Base-by-base conservation (phyloP, 345 rosid genomes). In the Hevea brasiliensis region DNA sequence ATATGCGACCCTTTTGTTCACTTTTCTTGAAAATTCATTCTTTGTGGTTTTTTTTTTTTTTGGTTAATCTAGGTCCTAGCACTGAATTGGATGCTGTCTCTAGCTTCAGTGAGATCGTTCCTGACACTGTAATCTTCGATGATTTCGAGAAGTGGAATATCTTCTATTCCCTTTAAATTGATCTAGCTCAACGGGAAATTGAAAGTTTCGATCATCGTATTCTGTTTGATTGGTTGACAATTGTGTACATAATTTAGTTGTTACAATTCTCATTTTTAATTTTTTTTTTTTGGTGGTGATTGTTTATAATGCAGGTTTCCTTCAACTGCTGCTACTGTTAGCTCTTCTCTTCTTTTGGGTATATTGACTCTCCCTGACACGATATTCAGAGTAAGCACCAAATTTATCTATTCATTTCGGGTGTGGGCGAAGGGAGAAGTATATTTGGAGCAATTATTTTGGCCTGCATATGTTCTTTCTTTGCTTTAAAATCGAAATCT, bases 281-380 rank as follows among this genome's bases (percentile, higher is more conserved):
- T 6, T 5, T 17, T 70, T 62, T 26, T 4, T 61, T 1, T n/a
- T n/a, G n/a, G n/a, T n/a, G n/a, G n/a, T 63, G 3, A 29, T 44
- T 8, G 54, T 50, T 55, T n/a, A 60, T 53, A 20, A 29, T 66
- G 26, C 75, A 94, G 97, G 87, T 95, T 95, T 75, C 96, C 97
- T 41, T 96, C 98, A 73, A 92, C 97, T 69, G 98, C 97, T 48
- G 98, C 94, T 59, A 92, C 98, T 21, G 97, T 92, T 79, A 94
- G 97, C 92, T 94, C 98, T 42, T 87, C 97, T 20, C 92, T 94
- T 55, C 89, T 94, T 6, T 82, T 94, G 78, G 98, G 98, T 23
- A 94, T 94, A 56, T 86, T 92, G 47, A 84, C 97, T 81, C 91
- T 94, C 35, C 98, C 97, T 0, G 97, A 94, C 81, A 94, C 98